Evolutionary conservation across 2,329 filamentous ascomycete genomes (phyloP).

Genomic region (Arthrobotrys pseudoclavata): DNA sequence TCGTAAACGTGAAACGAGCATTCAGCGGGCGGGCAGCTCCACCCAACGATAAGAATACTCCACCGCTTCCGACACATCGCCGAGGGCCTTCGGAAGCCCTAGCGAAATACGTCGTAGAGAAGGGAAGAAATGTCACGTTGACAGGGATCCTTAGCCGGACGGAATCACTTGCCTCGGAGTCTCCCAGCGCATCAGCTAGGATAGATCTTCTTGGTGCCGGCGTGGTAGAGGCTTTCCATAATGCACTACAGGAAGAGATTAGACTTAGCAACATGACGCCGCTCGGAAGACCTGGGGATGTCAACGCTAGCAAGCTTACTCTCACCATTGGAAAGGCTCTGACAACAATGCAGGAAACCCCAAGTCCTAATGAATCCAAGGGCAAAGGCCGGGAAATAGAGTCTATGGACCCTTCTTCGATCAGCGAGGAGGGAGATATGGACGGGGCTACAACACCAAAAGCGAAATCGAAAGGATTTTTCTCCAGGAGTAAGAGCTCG

Average conservation of each 20-base stretch:
- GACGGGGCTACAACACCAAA: slow-evolving; percentile 43
- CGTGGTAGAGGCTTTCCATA: slow-evolving; percentile 82
- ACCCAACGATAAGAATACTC: slow-evolving; percentile 43
- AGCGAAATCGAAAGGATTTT: slow-evolving; percentile 43
- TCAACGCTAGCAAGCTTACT: slow-evolving; percentile 52
- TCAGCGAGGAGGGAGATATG: slow-evolving; percentile 46
- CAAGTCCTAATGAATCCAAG: slow-evolving; percentile 38
- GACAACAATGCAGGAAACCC: slow-evolving; percentile 59
- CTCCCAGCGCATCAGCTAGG: slow-evolving; percentile 71
- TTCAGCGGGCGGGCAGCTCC: slow-evolving; percentile 61
- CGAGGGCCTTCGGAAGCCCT: slow-evolving; percentile 56
- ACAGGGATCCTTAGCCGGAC: slow-evolving; percentile 68
- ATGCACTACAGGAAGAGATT: slow-evolving; percentile 77
- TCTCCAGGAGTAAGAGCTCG: slow-evolving; percentile 49
- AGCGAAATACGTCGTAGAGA: slow-evolving; percentile 55
- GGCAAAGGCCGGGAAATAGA: slow-evolving; percentile 38
- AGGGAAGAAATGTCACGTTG: slow-evolving; percentile 66
- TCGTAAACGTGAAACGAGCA: slow-evolving; percentile 78
- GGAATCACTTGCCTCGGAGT: slow-evolving; percentile 66
- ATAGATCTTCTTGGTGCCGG: slow-evolving; percentile 87
- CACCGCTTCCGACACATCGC: slow-evolving; percentile 39
- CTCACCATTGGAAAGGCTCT: slow-evolving; percentile 58
- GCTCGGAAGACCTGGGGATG: slow-evolving; percentile 40
- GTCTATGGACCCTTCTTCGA: slow-evolving; percentile 11
- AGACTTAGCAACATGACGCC: slow-evolving; percentile 29